Evolutionary conservation across 805 yeast species (phyloP).

Genomic region (Barnettozyma sucrosica): DNA sequence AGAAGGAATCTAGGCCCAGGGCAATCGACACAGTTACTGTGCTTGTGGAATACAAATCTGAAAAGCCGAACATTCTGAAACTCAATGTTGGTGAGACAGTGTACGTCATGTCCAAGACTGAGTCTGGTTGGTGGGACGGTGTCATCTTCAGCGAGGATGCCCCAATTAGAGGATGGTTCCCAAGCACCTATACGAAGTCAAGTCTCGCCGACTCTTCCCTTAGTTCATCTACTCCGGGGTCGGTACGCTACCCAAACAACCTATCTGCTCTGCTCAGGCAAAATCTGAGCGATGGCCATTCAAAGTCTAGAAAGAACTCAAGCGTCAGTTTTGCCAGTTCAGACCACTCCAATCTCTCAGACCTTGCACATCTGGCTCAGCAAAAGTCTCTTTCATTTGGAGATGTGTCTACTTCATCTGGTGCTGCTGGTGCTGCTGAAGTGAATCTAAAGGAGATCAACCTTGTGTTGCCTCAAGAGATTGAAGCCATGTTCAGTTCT

Average conservation of each 20-base stretch:
- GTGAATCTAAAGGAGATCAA: constrained; percentile 18
- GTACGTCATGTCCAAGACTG: constrained; percentile 58
- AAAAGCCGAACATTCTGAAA: constrained; percentile 45
- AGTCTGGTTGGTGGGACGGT: constrained; percentile 89
- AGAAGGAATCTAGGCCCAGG: constrained; percentile 2
- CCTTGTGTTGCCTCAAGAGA: constrained; percentile 32
- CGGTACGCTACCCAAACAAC: constrained; percentile 10
- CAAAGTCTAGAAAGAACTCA: constrained; percentile 41
- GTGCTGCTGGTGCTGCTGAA: background rate
- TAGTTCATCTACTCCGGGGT: constrained; percentile 7
- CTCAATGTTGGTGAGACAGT: constrained; percentile 62
- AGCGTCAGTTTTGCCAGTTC: constrained; percentile 43
- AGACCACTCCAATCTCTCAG: constrained; percentile 26
- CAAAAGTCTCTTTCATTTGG: background rate
- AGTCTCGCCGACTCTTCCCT: background rate
- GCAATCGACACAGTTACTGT: constrained; percentile 56
- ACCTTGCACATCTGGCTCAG: constrained; percentile 12
- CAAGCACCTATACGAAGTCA: constrained; percentile 51
- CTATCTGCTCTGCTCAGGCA: constrained; percentile 20
- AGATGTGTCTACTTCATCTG: constrained; percentile 15
- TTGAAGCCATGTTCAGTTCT: constrained; percentile 32
- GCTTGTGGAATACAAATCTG: constrained; percentile 48
- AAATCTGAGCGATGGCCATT: constrained; percentile 16
- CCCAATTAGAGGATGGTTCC: constrained; percentile 77
- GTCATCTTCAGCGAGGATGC: constrained; percentile 31